These are phyloP conservation scores for Globomyces sp. DNA, from an alignment of 371 early-diverging fungal genomes.

Conservation along the genomic window DNA sequence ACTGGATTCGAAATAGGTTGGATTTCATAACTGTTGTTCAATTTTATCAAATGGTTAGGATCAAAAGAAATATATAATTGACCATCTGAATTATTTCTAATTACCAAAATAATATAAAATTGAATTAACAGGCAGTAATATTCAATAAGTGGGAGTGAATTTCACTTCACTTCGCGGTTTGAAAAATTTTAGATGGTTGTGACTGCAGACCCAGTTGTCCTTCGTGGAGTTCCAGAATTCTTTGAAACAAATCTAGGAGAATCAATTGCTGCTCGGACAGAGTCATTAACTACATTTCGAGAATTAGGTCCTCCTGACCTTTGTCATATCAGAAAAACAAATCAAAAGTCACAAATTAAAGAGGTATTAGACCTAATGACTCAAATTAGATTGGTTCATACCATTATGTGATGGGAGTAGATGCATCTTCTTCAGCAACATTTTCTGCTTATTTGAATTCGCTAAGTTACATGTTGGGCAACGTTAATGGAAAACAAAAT, in stretches of 20 bases:
- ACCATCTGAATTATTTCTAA: too few species aligned
- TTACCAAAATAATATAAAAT: too few species aligned
- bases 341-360: conserved; percentile 73
- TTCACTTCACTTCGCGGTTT: neutral
- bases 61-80: too few species aligned
- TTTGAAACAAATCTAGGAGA: conserved; percentile 90
- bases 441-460: conserved; percentile 94
- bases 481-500: conserved; percentile 30
- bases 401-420: conserved; percentile 36
- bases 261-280: conserved; percentile 79
- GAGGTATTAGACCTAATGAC: conserved; percentile 54
- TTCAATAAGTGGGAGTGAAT: too few species aligned
- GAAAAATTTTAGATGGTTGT: conserved; percentile 26
- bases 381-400: conserved; percentile 12
- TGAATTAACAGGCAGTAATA: too few species aligned
- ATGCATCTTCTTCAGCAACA: conserved; percentile 89
- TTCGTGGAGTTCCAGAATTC: conserved; percentile 73
- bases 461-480: conserved; percentile 85
- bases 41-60: too few species aligned
- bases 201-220: conserved; percentile 34
- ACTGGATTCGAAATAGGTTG: too few species aligned
- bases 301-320: conserved; percentile 97
- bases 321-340: conserved; percentile 87
- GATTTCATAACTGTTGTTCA: too few species aligned
- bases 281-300: conserved; percentile 87